Percentiles rank a stretch among this genome's conserved stretches.
Evolutionary conservation across 2,329 filamentous ascomycete species (phyloP).

Genomic region (Shiraia bambusicola): DNA sequence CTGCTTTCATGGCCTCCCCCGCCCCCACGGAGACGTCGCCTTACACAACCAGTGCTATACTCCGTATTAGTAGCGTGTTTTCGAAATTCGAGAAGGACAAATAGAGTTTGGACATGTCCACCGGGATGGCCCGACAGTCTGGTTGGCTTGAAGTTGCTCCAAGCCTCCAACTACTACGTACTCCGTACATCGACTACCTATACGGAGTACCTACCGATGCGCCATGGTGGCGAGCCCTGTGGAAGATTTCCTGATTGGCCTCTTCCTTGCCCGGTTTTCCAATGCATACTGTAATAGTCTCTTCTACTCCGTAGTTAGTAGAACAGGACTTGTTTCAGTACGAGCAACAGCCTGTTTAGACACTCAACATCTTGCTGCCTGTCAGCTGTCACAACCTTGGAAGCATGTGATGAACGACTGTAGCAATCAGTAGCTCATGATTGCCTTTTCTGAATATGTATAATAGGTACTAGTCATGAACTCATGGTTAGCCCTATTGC

Average conservation of each 20-base stretch:
- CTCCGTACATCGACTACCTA: too few species aligned
- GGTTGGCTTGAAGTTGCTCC: constrained; percentile 2
- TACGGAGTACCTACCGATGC: constrained; percentile 8
- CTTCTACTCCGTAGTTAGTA: too few species aligned
- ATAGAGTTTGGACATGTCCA: neutral
- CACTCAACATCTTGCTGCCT: neutral
- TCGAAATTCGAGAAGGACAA: neutral
- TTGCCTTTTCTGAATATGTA: neutral
- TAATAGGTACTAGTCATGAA: too few species aligned
- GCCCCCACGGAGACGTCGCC: neutral
- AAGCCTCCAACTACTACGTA: too few species aligned
- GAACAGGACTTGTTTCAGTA: neutral
- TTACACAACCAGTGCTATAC: neutral
- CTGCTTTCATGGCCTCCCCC: neutral
- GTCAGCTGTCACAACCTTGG: neutral
- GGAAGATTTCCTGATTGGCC: constrained; percentile 4
- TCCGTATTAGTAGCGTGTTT: too few species aligned
- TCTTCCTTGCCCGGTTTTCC: neutral
- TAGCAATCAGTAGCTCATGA: neutral
- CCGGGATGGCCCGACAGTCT: constrained; percentile 1
- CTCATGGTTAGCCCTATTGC: too few species aligned
- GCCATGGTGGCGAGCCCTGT: constrained; percentile 1
- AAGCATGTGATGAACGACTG: neutral
- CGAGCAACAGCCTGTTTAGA: too few species aligned
- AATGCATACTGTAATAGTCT: neutral